Evolutionary conservation across 2,329 filamentous ascomycete species (phyloP).

Genomic region (Sphaerulina vaccinii): DNA sequence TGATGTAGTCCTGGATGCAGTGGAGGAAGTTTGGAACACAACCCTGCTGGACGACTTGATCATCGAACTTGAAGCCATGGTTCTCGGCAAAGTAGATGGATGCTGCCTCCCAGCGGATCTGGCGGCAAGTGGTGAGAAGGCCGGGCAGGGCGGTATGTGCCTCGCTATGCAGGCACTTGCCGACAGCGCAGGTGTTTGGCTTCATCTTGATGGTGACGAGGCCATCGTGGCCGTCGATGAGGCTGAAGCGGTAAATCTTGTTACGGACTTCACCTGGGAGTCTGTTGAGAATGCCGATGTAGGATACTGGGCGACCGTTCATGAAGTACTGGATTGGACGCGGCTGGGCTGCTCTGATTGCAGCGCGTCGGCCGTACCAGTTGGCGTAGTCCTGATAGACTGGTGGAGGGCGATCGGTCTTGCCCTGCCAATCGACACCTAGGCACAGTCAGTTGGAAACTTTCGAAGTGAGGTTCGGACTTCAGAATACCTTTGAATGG

Average conservation of each 20-base stretch:
- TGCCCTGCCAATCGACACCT: no score
- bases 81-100: conserved; percentile 30
- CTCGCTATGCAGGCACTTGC: conserved; percentile 24
- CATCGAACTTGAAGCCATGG: conserved; percentile 25
- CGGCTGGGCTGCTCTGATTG: background rate
- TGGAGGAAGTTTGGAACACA: conserved; percentile 25
- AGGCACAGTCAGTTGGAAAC: no score
- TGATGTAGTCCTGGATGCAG: conserved; percentile 21
- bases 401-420: no score
- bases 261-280: conserved; percentile 32
- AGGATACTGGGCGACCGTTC: conserved; percentile 14
- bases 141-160: conserved; percentile 21
- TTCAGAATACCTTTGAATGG: background rate
- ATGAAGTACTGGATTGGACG: background rate
- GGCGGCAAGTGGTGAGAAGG: conserved; percentile 29
- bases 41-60: conserved; percentile 25
- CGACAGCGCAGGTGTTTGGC: conserved; percentile 18
- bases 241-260: conserved; percentile 28
- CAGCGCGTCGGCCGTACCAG: no score
- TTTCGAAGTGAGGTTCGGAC: no score
- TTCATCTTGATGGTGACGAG: conserved; percentile 21
- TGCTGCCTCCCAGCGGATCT: conserved; percentile 28
- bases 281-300: conserved; percentile 28
- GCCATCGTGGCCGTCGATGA: conserved; percentile 11
- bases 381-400: no score